Percentiles rank a stretch among this genome's conserved stretches.
These are phyloP conservation scores for Kernera saxatilis DNA, from an alignment of 345 rosid species.

Conservation along the genomic window DNA sequence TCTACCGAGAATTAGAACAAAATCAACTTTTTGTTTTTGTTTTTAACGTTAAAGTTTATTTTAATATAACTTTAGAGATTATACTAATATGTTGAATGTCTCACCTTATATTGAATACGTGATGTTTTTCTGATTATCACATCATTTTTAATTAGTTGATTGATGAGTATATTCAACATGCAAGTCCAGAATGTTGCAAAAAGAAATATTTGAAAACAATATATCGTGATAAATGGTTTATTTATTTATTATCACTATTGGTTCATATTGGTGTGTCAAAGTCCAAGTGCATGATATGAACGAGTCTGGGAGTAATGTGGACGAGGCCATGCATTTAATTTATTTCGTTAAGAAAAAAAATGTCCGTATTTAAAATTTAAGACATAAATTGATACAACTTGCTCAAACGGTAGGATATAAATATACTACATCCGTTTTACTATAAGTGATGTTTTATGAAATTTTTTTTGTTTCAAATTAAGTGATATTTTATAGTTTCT, in stretches of 20 bases:
- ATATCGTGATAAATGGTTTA: not conserved
- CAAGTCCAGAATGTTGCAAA: not conserved
- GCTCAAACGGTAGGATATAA: too few relatives aligned
- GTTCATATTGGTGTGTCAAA: slow-evolving; percentile 3
- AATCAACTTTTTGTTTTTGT: not conserved
- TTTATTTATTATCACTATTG: not conserved
- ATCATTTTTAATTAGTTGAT: not conserved
- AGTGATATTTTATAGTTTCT: too few relatives aligned
- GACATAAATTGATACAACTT: slow-evolving; percentile 1
- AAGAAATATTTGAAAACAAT: too few relatives aligned
- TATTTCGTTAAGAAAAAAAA: not conserved
- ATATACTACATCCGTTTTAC: too few relatives aligned
- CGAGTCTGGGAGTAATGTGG: not conserved
- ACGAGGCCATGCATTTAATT: not conserved
- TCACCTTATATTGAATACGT: not conserved
- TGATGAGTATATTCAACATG: not conserved
- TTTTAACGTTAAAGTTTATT: not conserved
- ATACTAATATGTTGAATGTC: not conserved
- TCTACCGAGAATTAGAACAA: not conserved
- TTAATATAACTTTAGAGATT: not conserved
- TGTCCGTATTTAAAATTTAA: not conserved
- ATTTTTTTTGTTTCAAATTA: too few relatives aligned
- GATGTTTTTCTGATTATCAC: not conserved
- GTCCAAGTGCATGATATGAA: not conserved
- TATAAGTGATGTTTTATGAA: too few relatives aligned